Base-by-base conservation (phyloP, 306 rosid genomes). In the Fragaria nilgerrensis region DNA sequence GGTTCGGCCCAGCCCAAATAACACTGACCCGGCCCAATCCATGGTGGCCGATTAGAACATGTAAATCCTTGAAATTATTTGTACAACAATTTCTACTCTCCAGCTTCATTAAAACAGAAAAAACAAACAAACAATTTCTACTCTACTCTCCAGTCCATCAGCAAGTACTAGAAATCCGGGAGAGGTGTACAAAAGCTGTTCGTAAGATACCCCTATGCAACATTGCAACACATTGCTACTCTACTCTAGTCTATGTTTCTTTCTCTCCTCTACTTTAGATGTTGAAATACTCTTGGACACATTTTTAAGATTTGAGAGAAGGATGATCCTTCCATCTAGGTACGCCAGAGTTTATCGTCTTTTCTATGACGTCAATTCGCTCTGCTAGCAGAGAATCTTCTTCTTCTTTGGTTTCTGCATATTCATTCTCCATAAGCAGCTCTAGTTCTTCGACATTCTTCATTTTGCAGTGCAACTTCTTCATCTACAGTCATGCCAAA, bases 301-400 rank as follows among this genome's bases (percentile, higher is more conserved):
- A 44, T 5, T 74, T 79, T 83, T 67, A 92, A 52, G 89, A 76
- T 92, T 85, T 95, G 41, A 80, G 72, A 48, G 74, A 78, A 55
- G 97, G 82, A 82, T 90, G 88, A 74, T 85, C 92, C 86, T 84
- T 95, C 97, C 97, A 92, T 85, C 91, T 90, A 68, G 90, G 81
- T 71, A 86, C 63, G 71, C 98, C 94, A 68, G 90, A 88, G 71
- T 74, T 73, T 52, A 96, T 74, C 29, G 91, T 82, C 76, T 48
- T 78, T 58, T 78, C 85, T 61, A 92, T 70, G 48, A 92, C 87
- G 67, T 84, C 83, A 70, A 96, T 85, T 80, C 92, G 87, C 77
- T 92, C 97, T 9, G 69, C 83, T 55, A 91, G 65, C 34, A 92
- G 77, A 76, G 85, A 82, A 58, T 89, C 87, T 83, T 92, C 86